Percentiles rank a stretch among this genome's conserved stretches.
phyloP scores from a whole-genome alignment of 257 asterid species.

The Solanum okadae region DNA sequence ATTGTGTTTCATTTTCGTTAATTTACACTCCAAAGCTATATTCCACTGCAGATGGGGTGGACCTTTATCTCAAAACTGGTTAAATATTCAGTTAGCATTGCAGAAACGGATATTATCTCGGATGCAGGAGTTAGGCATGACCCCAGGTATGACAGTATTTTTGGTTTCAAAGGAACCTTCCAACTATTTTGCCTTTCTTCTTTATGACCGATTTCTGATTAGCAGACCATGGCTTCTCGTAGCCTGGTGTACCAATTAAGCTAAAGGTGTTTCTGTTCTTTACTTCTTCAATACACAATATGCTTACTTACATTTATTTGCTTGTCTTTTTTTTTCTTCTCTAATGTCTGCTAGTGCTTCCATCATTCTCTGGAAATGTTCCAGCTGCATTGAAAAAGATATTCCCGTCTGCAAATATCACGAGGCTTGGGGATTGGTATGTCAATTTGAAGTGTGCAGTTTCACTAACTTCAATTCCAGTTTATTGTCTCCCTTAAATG shows the following conservation, averaged over 20 bases:
- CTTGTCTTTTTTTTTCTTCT: neutral
- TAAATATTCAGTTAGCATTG: conserved; percentile 60
- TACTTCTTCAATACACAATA: neutral
- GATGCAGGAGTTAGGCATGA: conserved; percentile 90
- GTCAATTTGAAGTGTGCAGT: neutral
- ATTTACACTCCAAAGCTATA: neutral
- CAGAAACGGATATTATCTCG: conserved; percentile 80
- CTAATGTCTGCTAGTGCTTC: conserved; percentile 53
- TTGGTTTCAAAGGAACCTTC: neutral
- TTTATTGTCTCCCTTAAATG: neutral
- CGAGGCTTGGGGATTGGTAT: conserved; percentile 94
- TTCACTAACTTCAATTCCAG: neutral
- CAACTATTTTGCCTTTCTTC: neutral
- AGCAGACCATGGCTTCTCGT: neutral
- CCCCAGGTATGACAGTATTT: conserved; percentile 60
- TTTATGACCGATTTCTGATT: neutral
- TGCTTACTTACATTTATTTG: neutral
- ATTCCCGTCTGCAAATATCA: conserved; percentile 78
- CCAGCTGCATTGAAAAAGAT: conserved; percentile 77
- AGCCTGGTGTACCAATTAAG: neutral
- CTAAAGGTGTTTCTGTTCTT: neutral
- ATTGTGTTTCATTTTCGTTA: neutral
- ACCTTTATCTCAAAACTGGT: conserved; percentile 86
- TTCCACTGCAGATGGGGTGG: conserved; percentile 87
- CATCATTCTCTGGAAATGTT: conserved; percentile 98